These are phyloP conservation scores for Phaffomyces thermotolerans DNA, from an alignment of 805 yeast species.

Conservation along the genomic window DNA sequence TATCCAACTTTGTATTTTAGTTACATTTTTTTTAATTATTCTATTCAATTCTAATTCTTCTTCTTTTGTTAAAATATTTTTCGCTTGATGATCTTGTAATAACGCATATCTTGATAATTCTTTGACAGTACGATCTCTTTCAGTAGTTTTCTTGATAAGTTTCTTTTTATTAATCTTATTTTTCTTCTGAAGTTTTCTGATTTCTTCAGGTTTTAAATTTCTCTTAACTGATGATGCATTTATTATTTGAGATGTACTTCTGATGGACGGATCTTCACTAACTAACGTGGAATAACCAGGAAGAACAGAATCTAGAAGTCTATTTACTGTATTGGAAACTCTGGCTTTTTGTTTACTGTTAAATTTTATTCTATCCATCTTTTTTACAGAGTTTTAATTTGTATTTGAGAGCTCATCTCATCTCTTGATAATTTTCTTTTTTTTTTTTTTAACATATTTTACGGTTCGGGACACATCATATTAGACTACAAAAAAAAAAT, in stretches of 20 bases:
- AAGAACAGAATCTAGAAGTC: slow-evolving; percentile 29
- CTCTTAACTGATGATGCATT: slow-evolving; percentile 27
- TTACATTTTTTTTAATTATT: slow-evolving; percentile 31
- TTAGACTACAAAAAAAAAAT: too few relatives aligned
- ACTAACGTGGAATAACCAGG: slow-evolving; percentile 27
- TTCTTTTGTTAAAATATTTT: slow-evolving; percentile 25
- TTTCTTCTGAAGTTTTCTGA: slow-evolving; percentile 28
- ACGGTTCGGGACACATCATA: background rate
- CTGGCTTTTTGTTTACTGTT: background rate
- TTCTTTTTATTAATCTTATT: slow-evolving; percentile 26
- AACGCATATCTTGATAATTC: slow-evolving; percentile 28
- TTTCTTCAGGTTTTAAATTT: slow-evolving; percentile 28
- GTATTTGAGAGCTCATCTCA: slow-evolving; percentile 1
- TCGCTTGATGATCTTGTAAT: slow-evolving; percentile 26
- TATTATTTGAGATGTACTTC: slow-evolving; percentile 29
- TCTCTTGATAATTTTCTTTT: background rate
- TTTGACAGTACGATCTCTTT: slow-evolving; percentile 19
- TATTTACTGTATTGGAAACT: slow-evolving; percentile 33
- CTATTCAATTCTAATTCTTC: slow-evolving; percentile 30
- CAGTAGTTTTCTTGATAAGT: slow-evolving; percentile 16
- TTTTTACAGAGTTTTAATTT: background rate
- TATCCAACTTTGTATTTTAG: slow-evolving; percentile 36
- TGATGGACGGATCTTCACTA: slow-evolving; percentile 20
- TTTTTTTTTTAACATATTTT: too few relatives aligned
- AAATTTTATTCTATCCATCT: slow-evolving; percentile 9